Conservation (phyloP, 2,329 filamentous ascomycete species). For the Hypoxylon sp. region DNA sequence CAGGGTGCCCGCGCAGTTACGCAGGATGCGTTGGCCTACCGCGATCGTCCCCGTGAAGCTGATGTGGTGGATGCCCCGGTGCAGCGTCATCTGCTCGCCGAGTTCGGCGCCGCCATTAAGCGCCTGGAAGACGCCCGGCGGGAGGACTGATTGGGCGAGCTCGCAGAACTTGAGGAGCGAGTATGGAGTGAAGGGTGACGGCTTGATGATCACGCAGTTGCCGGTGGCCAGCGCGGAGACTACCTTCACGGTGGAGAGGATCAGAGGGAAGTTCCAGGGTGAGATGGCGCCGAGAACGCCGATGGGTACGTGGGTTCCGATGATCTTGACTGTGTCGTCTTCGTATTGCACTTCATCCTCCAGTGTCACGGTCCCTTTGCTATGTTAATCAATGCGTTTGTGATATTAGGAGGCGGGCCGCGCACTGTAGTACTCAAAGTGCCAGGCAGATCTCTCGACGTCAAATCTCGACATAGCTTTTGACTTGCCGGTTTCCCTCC, state of each 20-base stretch:
- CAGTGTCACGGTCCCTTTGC: conserved; percentile 56
- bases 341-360: conserved; percentile 65
- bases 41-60: conserved; percentile 70
- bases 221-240: conserved; percentile 66
- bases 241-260: conserved; percentile 66
- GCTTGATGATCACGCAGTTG: conserved; percentile 70
- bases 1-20: conserved; percentile 64
- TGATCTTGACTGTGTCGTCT: conserved; percentile 59
- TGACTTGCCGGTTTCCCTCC: conserved; percentile 68
- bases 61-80: conserved; percentile 70
- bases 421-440: conserved; percentile 58
- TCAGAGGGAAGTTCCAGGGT: conserved; percentile 72
- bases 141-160: conserved; percentile 64
- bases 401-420: not conserved
- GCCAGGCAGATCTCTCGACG: conserved; percentile 56
- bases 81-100: conserved; percentile 68
- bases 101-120: conserved; percentile 69
- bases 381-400: not conserved
- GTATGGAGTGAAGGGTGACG: conserved; percentile 71
- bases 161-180: conserved; percentile 67
- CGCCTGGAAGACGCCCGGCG: conserved; percentile 70
- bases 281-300: conserved; percentile 70
- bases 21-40: conserved; percentile 66
- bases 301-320: conserved; percentile 63
- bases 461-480: conserved; percentile 58